These are phyloP conservation scores for Aspergillus flavus DNA, from an alignment of 2,329 filamentous ascomycete genomes.

Conservation along the genomic window DNA sequence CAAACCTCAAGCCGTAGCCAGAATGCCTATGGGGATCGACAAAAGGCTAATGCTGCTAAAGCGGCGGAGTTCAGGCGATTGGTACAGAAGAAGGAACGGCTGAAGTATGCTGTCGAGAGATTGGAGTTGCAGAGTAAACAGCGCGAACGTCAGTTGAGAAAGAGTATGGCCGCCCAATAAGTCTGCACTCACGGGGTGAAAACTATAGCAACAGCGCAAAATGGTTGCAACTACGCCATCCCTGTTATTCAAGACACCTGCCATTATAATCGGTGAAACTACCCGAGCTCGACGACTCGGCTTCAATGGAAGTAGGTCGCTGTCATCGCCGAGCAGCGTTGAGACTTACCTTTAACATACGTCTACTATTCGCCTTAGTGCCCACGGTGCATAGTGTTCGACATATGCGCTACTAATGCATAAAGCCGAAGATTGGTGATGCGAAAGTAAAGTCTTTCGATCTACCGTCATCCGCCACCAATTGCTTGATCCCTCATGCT, in stretches of 20 bases:
- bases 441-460: background rate
- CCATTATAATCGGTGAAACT: background rate
- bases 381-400: background rate
- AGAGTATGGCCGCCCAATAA: slow-evolving; percentile 66
- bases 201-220: background rate
- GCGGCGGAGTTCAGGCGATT: slow-evolving; percentile 68
- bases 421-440: background rate
- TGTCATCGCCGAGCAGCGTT: no score
- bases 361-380: background rate
- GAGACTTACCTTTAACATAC: background rate
- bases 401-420: background rate
- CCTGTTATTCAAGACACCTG: background rate
- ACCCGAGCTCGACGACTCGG: background rate
- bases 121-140: slow-evolving; percentile 85
- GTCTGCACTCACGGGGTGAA: background rate
- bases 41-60: slow-evolving; percentile 37
- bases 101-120: slow-evolving; percentile 84
- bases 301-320: background rate
- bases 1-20: slow-evolving; percentile 25
- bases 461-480: background rate
- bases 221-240: background rate
- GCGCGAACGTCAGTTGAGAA: slow-evolving; percentile 69
- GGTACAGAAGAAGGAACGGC: slow-evolving; percentile 77
- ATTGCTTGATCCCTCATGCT: background rate
- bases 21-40: slow-evolving; percentile 25